Base-by-base conservation (phyloP, 1,284 basidiomycete species). In the Naganishia sp. region DNA sequence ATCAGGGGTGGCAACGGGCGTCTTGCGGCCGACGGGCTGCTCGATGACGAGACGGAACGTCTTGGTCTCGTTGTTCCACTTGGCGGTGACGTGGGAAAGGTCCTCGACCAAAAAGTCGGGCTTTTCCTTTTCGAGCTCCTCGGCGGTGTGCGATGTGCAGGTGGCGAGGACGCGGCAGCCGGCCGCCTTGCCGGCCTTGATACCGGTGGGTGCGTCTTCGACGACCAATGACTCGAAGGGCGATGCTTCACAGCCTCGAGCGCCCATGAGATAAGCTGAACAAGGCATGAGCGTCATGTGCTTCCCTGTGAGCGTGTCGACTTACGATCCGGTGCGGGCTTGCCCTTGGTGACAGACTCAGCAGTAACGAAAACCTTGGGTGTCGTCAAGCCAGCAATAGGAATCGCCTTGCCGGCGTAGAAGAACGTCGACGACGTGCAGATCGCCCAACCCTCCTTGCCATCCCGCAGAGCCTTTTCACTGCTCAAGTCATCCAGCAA, bases 121-220 rank as follows among this genome's bases (percentile, higher is more conserved):
- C 72, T 76, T 71, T 69, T 80, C 78, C 68, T 75, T 75, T 68
- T 81, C 78, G 67, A 81, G 74, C 56, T 75, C 73, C 58, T 76
- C 79, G 61, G 75, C 71, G 28, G 77, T 74, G 71, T 83, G 81
- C 1, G 77, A 78, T 1, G 81, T 82, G 71, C 78, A 80, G 49
- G 80, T 79, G 25, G 81, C 80, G 35, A 81, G 72, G 28, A 82
- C 80, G 41, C 75, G 76, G 60, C 74, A 73, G 66, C 82, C 82
- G 0, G 81, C 77, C 3, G 79, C 81, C 69, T 81, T 77, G 17
- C 80, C 82, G 9, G 79, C 71, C 50, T 75, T 73, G 70, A 83
- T 79, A 65, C 82, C 81, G 6, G 80, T 81, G 1, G 82, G 82
- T 1, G 82, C 81, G 68, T 83, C 82, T 69, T 81, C 81, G 18